Evolutionary conservation across 2,329 filamentous ascomycete genomes (phyloP), one percentile per base, ranked within the genome.

Genomic region (Paramyrothecium sp.): DNA sequence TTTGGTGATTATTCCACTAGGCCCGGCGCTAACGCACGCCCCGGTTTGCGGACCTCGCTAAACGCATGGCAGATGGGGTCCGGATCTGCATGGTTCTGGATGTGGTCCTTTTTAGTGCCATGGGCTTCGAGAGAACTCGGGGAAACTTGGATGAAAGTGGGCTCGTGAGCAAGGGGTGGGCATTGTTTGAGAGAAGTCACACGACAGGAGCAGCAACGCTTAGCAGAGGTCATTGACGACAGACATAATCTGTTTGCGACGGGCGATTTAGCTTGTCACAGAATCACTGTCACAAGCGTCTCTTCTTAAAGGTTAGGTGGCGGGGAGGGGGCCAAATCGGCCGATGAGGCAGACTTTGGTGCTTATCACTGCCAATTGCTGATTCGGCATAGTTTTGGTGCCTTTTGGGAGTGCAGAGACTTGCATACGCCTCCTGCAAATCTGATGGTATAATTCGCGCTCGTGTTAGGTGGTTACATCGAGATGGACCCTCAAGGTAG

Each of bases 1-100:
- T 13, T 33, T 19, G 33, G 17, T 34, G 57, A 52, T 59, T 54
- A 60, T 54, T 57, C 70, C 68, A 30, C 26, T 30, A 30, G 26
- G 26, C 26, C 10, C 26, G 70, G 70, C 70, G 58, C 70, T 72
- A 72, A 62, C 53, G 63, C 59, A 64, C 50, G 56, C 56, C 59
- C 60, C 60, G 10, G 56, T 62, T 65, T 65, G 63, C 58, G 55
- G 59, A 53, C 64, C 63, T 66, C 67, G 58, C 58, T 72, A 70
- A 48, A 63, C 69, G 65, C 69, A 71, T 71, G 53, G 49, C 46
- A 30, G 13, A 38, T 19, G 51, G 19, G 17, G 11, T 12, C 13
- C 13, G 51, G 51, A 53, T 53, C 51, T 53, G 51, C 51, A 41
- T 20, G 30, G 30, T 26, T 38, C 5, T 16, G n/a, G n/a, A 19